Evolutionary conservation across 176 grass and related monocot species (phyloP), one percentile per base, ranked within the genome.

Genomic region (Metroxylon sagu): DNA sequence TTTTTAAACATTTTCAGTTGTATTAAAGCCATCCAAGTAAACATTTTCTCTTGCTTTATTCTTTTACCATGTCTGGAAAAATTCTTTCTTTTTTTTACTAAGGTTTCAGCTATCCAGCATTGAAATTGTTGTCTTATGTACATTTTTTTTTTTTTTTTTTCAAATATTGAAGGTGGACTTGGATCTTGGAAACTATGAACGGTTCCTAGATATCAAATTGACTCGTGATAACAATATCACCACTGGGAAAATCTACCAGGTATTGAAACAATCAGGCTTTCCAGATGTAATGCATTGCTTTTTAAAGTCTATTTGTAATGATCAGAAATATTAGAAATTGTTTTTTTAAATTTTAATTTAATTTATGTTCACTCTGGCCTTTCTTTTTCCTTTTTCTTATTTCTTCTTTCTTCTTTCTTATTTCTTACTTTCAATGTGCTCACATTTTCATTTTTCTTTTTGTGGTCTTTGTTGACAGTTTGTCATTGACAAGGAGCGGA

Each of bases 241-340:
- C 27, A 84, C 85, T 0, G 85, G 85, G 71, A 89, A 89, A 69
- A 84, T 89, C 29, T 89, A 84, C 56, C 85, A 89, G 81, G 85
- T 78, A 74, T 57, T 54, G 39, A 19, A 18, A 60, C 18, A 50
- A 26, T 35, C 63, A 53, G 35, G 35, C 35, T 43, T 14, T 43
- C 35, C 12, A 43, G 35, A 43, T 43, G 35, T 43, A 43, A 43
- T 43, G 12, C 7, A 0, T 57, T 58, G 3, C 17, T 26, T 52
- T 26, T 75, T 35, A 35, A 35, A 35, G 31, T 8, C 21, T 23
- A 23, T 23, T 23, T 23, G 21, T 23, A 23, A 23, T 23, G 10
- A 43, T 14, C 35, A 43, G 35, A 2, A 14, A 43, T 12, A 3
- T 43, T 43, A 8, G 31, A 3, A 6, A 10, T 43, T 6, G 7